Evolutionary conservation across 345 rosid species (phyloP).

Genomic region (Sonneratia caseolaris): DNA sequence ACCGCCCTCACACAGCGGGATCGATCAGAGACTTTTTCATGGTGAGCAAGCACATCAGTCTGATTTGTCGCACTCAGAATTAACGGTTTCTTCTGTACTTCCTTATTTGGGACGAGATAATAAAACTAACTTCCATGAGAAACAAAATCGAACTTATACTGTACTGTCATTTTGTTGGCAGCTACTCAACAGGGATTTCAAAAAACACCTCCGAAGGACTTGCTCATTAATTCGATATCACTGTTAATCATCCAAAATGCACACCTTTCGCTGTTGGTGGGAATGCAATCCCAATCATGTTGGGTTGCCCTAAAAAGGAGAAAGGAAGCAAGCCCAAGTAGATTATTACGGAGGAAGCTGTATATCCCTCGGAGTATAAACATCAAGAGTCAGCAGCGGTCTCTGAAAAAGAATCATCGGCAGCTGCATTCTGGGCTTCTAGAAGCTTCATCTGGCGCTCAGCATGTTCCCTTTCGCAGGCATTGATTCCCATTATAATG

Average conservation of each 20-base stretch:
- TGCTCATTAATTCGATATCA: not conserved
- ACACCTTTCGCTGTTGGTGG: not conserved
- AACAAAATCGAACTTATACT: no score
- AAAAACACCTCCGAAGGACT: not conserved
- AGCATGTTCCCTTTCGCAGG: constrained; percentile 95
- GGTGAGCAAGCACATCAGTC: no score
- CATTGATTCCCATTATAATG: constrained; percentile 75
- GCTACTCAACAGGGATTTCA: not conserved
- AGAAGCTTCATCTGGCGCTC: constrained; percentile 78
- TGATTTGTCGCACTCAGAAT: no score
- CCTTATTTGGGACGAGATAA: no score
- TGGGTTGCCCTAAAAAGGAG: not conserved
- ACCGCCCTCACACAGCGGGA: no score
- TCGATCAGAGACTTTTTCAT: no score
- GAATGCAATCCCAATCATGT: not conserved
- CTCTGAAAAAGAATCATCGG: constrained; percentile 16
- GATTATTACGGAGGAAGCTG: not conserved
- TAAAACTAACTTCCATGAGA: no score
- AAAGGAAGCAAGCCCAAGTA: not conserved
- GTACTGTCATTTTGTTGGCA: no score
- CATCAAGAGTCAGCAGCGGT: constrained; percentile 17
- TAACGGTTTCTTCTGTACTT: no score
- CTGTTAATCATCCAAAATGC: not conserved
- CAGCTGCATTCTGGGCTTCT: constrained; percentile 47
- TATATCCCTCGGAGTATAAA: not conserved